These are phyloP conservation scores for Aspergillus nanangensis DNA, from an alignment of 495 filamentous ascomycete genomes.

Conservation along the genomic window DNA sequence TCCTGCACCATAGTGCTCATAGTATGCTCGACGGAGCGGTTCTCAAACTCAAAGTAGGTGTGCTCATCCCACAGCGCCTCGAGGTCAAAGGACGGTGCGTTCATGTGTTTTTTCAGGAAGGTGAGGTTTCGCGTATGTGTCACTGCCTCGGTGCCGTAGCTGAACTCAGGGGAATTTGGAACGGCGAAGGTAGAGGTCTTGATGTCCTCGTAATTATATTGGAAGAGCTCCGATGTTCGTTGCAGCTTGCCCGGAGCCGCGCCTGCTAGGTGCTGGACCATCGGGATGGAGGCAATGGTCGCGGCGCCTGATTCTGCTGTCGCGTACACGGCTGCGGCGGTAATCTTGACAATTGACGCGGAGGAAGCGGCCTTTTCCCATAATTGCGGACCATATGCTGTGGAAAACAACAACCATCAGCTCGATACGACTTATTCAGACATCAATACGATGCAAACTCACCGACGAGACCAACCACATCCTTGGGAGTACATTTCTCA, in stretches of 20 bases:
- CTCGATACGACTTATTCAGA: no score
- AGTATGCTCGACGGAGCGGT: conserved; percentile 20
- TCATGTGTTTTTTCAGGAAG: conserved; percentile 15
- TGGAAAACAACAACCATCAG: background rate
- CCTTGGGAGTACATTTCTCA: background rate
- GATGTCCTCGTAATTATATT: conserved; percentile 6
- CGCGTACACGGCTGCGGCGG: background rate
- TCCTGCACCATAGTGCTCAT: conserved; percentile 46
- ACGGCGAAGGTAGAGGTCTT: background rate
- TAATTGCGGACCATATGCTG: background rate
- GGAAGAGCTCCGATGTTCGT: background rate
- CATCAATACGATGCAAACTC: background rate
- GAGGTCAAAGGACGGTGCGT: conserved; percentile 41
- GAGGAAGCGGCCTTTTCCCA: background rate
- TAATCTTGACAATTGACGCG: background rate
- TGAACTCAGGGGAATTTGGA: conserved; percentile 4
- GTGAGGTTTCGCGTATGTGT: conserved; percentile 16
- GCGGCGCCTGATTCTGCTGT: background rate
- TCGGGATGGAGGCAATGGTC: background rate
- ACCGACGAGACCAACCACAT: background rate
- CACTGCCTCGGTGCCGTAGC: conserved; percentile 8
- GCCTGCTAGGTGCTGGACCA: conserved; percentile 7
- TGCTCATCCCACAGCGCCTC: conserved; percentile 55
- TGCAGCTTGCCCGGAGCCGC: background rate
- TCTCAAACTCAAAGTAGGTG: conserved; percentile 23